Percentiles rank a stretch among this genome's conserved stretches.
Evolutionary conservation across 2,329 filamentous ascomycete species (phyloP).

Genomic region (Talaromyces sp.): DNA sequence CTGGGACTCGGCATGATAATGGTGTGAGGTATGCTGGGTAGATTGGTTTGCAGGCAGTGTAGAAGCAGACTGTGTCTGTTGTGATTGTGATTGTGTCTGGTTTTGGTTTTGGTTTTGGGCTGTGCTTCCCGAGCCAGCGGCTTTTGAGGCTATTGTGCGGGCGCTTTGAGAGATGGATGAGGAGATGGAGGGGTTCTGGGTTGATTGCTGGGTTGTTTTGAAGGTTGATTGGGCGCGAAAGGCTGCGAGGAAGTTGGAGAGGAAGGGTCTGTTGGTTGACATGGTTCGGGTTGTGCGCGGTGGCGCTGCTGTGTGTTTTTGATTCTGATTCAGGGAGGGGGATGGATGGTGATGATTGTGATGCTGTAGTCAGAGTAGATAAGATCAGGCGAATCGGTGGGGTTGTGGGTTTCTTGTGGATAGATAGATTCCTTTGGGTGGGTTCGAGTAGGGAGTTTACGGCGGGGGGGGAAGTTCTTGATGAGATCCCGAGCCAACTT

Average conservation of each 20-base stretch:
- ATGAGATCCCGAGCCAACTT: conserved; percentile 19
- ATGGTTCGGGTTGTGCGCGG: conserved; percentile 43
- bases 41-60: not conserved
- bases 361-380: too few species aligned
- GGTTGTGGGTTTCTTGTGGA: too few species aligned
- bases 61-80: not conserved
- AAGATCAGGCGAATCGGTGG: too few species aligned
- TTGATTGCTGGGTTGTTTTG: conserved; percentile 55
- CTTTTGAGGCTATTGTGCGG: conserved; percentile 53
- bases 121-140: conserved; percentile 20
- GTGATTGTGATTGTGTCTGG: not conserved
- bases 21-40: conserved; percentile 8
- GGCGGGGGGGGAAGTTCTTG: conserved; percentile 3
- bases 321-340: too few species aligned
- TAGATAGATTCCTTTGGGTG: not conserved
- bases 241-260: conserved; percentile 68
- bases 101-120: too few species aligned
- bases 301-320: too few species aligned
- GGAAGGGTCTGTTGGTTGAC: conserved; percentile 68
- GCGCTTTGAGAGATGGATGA: conserved; percentile 45
- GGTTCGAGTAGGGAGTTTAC: conserved; percentile 2
- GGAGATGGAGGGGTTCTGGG: conserved; percentile 39
- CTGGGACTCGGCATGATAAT: not conserved
- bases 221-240: conserved; percentile 67
- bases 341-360: too few species aligned